A percentile compares a stretch with the other conserved stretches of the same genome.
Evolutionary conservation across 2,329 filamentous ascomycete genomes (phyloP).

Genomic region (Dothistroma pini): DNA sequence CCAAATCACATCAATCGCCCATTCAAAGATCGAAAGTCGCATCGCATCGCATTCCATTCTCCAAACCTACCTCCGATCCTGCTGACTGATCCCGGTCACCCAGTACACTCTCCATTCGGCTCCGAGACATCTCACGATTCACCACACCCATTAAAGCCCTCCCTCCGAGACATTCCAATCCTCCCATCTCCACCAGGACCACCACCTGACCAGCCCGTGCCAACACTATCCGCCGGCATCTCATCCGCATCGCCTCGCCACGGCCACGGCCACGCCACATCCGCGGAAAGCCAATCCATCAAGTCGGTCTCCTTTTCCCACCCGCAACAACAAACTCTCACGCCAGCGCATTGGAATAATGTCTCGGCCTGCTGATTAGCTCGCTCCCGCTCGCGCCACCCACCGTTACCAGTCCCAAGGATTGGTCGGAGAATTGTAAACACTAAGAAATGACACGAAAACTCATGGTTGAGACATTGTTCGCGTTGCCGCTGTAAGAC

Average conservation of each 20-base stretch:
- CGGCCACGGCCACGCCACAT: not conserved
- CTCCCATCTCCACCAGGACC: not conserved
- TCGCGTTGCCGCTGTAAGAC: not conserved
- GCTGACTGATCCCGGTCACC: no score
- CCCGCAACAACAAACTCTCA: not conserved
- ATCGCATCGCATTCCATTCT: no score
- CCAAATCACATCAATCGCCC: not conserved
- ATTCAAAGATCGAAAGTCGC: no score
- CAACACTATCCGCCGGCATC: not conserved
- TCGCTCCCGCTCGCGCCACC: not conserved
- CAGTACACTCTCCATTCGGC: not conserved
- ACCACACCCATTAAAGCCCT: not conserved
- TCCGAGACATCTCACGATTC: not conserved
- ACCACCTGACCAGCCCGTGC: not conserved
- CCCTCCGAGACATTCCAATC: not conserved
- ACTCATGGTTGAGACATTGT: constrained; percentile 1
- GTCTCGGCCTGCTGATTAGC: not conserved
- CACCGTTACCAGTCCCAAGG: not conserved
- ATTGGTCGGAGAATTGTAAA: not conserved
- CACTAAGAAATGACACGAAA: not conserved
- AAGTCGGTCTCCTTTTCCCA: no score
- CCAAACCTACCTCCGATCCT: no score
- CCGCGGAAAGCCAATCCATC: no score
- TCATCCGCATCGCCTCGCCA: not conserved
- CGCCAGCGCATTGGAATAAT: no score